Conservation (phyloP, 805 yeast genomes). For the Saturnispora quitensis region DNA sequence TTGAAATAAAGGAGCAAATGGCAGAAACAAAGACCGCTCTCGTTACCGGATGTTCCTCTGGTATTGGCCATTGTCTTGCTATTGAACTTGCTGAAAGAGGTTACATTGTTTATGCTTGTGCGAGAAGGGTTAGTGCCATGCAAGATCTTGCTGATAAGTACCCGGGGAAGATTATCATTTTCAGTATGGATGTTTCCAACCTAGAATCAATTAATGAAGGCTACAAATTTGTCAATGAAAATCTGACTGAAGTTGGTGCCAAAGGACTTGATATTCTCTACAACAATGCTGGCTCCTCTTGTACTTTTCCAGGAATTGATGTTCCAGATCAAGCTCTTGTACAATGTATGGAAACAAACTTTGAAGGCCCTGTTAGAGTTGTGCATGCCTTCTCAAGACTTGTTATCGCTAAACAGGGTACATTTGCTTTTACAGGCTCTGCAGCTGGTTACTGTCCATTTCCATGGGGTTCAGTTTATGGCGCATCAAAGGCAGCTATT, state of each 20-base stretch:
- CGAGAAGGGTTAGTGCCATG: conserved; percentile 59
- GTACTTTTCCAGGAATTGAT: conserved; percentile 63
- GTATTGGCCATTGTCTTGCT: conserved; percentile 46
- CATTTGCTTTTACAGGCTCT: conserved; percentile 68
- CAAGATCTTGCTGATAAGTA: conserved; percentile 34
- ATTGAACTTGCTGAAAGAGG: conserved; percentile 35
- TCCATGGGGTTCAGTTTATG: conserved; percentile 62
- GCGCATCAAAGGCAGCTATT: conserved; percentile 67
- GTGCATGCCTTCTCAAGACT: conserved; percentile 41
- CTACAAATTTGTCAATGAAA: conserved; percentile 31
- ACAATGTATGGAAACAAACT: conserved; percentile 55
- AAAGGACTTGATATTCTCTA: conserved; percentile 45
- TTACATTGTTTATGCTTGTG: conserved; percentile 59
- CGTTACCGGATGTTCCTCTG: conserved; percentile 53
- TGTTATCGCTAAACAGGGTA: conserved; percentile 53
- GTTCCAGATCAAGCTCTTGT: conserved; percentile 40
- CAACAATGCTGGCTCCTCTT: conserved; percentile 57
- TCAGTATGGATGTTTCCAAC: conserved; percentile 51
- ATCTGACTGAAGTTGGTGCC: conserved; percentile 17
- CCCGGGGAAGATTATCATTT: conserved; percentile 33
- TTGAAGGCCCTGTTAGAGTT: conserved; percentile 58
- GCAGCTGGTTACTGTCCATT: conserved; percentile 55
- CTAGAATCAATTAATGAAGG: conserved; percentile 37
- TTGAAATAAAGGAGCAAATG: background rate
- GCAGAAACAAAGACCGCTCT: conserved; percentile 30